Base-by-base conservation (phyloP, 345 rosid species). In the Eucalyptus melliodora region DNA sequence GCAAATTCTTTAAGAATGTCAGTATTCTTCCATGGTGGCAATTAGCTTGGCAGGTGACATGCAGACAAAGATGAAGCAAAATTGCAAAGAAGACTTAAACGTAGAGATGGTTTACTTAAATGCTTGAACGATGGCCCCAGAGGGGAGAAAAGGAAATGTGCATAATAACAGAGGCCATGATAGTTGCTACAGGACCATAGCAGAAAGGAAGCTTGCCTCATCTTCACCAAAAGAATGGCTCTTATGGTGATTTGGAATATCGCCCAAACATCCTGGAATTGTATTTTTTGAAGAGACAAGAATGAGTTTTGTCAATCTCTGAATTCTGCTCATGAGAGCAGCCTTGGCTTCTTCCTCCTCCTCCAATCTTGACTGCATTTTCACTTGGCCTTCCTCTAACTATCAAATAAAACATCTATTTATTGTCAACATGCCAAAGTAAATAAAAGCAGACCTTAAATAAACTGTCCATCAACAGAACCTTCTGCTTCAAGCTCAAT, bases 261-360 rank as follows among this genome's bases (percentile, higher is more conserved):
- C 98, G 89, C 92, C 91, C 92, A 94, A 82, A 91, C 92, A 90
- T 88, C 95, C 98, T 90, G 98, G 98, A 89, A 97, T 92, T 16
- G 97, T 89, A 92, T 96, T 96, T 93, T 95, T 98, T 86, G 99
- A 94, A 89, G 99, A 98, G 91, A 98, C 98, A 89, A 98, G 99
- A 92, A 98, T 98, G 51, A 98, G 99, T 94, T 98, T 98, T 69
- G 99, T 98, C 87, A 98, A 93, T 94, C 97, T 96, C 92, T 98
- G 99, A 88, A 98, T 98, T 93, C 99, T 95, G 92, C 99, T 98
- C 99, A 98, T 96, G 56, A 98, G 94, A 91, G 99, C 99, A 90
- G 98, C 99, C 93, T 98, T 98, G 89, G 99, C 99, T 93, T 98
- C 99, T 92, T 98, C 99, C 93, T 98, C 99, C 91, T 98, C 99